Evolutionary conservation across 2,329 filamentous ascomycete species (phyloP), one percentile per base, ranked within the genome.

Genomic region (Hypoxylon sp.): DNA sequence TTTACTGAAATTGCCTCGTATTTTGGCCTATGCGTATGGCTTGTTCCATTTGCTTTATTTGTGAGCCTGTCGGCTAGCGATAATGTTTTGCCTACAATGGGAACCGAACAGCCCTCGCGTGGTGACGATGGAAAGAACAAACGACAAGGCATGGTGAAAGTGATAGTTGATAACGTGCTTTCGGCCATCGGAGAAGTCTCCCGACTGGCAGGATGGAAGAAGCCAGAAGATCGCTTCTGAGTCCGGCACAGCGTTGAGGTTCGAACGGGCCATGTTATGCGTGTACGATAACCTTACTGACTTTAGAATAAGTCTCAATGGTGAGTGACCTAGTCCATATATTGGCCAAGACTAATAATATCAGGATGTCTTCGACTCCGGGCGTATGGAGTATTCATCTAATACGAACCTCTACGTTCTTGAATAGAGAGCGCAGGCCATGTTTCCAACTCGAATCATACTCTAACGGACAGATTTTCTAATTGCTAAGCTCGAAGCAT

Each of bases 1-100:
- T 99, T 99, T 78, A 94, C 93, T 16, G 93, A 98, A 81, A 96
- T 98, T 46, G 94, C 96, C 0, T 95, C 93, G 0, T 99, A 96
- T 80, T 99, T 99, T 76, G 96, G 96, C 0, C 83, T 99, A 1
- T 97, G 94, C 74, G 94, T 99, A 0, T 99, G 96, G 96, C 85
- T 99, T 1, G 92, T 98, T 0, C 96, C 96, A 0, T 99, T 99
- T 76, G 90, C 94, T 14, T 85, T 99, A 12, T 99, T 99, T 76
- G 95, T 99, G 53, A 97, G 92, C 74, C 81, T 99, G 43, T 97
- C 93, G 16, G 96, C 96, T 0, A 93, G 94, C 58, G 96, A 99
- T 76, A 98, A 98, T 76, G 93, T 98, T 2, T 81, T 99, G 54
- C 96, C 96, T 0, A 96, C 90, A 6, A 97, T 97, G 87, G 93